Base-by-base conservation (phyloP, 208 protist genomes). In the Crithidia expoeki region DNA sequence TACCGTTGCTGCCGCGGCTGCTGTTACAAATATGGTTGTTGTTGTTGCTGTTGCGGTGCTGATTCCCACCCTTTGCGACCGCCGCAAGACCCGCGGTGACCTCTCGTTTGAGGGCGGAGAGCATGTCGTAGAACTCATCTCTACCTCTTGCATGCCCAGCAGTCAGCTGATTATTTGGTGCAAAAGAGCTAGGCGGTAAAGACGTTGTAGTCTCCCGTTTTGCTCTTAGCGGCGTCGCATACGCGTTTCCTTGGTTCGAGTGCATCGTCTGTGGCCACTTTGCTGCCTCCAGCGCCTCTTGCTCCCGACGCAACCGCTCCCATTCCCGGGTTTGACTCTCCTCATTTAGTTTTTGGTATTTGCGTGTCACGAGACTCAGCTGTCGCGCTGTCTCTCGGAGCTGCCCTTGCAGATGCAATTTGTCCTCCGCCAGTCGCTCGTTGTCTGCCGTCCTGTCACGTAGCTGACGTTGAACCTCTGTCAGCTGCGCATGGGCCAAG, bases 321-420 rank as follows among this genome's bases (percentile, higher is more conserved):
- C 68, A 76, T 56, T 85, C 72, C 4, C 80, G 66, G 12, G 77
- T 52, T 16, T 87, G 75, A 40, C 69, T 85, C 56, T 81, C 67
- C 33, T 90, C 62, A 16, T 74, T 67, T 2, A 89, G 42, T 4
- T 68, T 61, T 34, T 70, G 68, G 56, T 89, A 90, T 60, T 75
- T 76, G 17, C 68, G 67, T 19, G 56, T 49, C 16, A 89, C 57
- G n/a, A 74, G 71, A 14, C 71, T 34, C 16, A 88, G 36, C 56
- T 90, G 78, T 23, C 40, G 32, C 28, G 71, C 34, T 12, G 51
- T 51, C 67, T 83, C 80, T 12, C 70, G 78, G 2, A 91, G 70
- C 56, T 89, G 72, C 10, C 44, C 36, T 40, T 77, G 68, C 33
- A 80, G 42, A 12, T 55, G 52, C 7, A 77, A 65, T 47, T 85